phyloP scores from a whole-genome alignment of 1,284 basidiomycete species.

The Apiotrichum brassicae region DNA sequence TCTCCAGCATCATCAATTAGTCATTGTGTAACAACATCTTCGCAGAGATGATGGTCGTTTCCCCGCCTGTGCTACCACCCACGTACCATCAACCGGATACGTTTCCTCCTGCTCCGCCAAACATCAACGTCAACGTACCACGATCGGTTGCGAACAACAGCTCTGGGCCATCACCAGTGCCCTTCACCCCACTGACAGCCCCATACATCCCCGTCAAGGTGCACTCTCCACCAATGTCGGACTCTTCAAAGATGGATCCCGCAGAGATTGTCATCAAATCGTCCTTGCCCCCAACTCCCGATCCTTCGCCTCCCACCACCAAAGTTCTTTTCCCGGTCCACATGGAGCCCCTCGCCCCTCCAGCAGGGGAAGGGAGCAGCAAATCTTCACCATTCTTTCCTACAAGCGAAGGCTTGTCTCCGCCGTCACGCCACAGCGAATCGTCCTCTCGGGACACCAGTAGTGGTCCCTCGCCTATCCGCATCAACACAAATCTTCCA shows the following conservation, averaged over 20 bases:
- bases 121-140: constrained; percentile 1
- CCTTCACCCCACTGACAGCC: constrained; percentile 7
- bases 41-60: constrained; percentile 18
- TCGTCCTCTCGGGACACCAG: constrained; percentile 2
- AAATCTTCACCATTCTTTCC: not conserved
- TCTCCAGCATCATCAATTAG: not conserved
- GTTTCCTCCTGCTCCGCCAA: not conserved
- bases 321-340: constrained; percentile 24
- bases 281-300: constrained; percentile 27
- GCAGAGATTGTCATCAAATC: constrained; percentile 17
- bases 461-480: not conserved
- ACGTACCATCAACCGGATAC: constrained; percentile 10
- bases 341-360: constrained; percentile 30
- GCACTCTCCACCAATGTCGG: not conserved
- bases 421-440: constrained; percentile 4
- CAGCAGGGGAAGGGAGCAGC: constrained; percentile 17
- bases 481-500: constrained; percentile 1
- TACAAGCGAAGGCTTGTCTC: constrained; percentile 1
- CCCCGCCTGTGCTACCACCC: constrained; percentile 13
- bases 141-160: not conserved
- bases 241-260: not conserved
- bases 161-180: not conserved
- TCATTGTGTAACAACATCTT: not conserved
- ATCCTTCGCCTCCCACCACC: constrained; percentile 25
- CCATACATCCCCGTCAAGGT: not conserved